Base-by-base conservation (phyloP, 2,329 filamentous ascomycete genomes). In the Coniochaeta sp. region DNA sequence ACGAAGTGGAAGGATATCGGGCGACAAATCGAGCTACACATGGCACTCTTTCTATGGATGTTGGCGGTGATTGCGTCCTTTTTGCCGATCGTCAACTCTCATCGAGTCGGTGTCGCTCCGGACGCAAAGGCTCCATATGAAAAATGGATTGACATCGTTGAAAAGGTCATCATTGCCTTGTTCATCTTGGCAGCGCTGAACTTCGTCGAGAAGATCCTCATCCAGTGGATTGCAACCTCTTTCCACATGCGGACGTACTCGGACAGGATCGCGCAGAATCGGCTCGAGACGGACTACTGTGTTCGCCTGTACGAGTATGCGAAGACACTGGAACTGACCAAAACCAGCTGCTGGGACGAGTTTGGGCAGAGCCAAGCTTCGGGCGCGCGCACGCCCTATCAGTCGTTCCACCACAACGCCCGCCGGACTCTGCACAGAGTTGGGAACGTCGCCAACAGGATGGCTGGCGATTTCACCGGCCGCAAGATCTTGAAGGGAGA, bases 1-100 rank as follows among this genome's bases (percentile, higher is more conserved):
- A 96, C 95, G 77, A 97, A 97, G 71, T 97, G 93, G 93, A 88
- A 87, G 68, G 93, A 96, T 67, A 86, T 97, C 71, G 92, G 91
- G 22, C 88, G 87, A 61, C 87, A 92, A 66, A 81, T 98, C 54
- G 93, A 98, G 72, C 75, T 98, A 0, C 91, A 91, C 14, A 87
- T 88, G 0, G 92, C 92, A 0, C 74, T 96, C 4, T 97, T 97
- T 74, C 87, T 97, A 65, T 98, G 93, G 93, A 89, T 90, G 83
- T 79, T 98, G 14, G 90, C 90, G 17, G 85, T 96, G 17, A 85
- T 96, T 64, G 81, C 96, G 44, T 96, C 91, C 0, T 96, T 96
- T 73, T 78, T 90, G 38, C 91, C 91, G 2, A 93, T 90, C 1
- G 88, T 96, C 81, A 87, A 84, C 63, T 77, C 75, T 59, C 81